A percentile compares a stretch with the other conserved stretches of the same genome.
These are phyloP conservation scores for Apiospora arundinis DNA, from an alignment of 2,329 filamentous ascomycete genomes.

Conservation along the genomic window DNA sequence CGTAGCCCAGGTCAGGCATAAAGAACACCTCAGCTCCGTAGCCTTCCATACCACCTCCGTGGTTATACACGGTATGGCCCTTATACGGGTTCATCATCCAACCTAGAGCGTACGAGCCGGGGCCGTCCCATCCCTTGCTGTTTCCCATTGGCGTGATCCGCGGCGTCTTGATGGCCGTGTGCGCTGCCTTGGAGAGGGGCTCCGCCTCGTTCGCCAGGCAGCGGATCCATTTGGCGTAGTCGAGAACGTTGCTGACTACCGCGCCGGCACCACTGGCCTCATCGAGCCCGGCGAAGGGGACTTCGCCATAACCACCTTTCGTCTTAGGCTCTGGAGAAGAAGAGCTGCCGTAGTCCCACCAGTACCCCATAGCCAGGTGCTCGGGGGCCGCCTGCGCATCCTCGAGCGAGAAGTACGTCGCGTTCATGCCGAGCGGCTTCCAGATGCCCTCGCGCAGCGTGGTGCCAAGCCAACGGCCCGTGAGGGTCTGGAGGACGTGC, in stretches of 20 bases:
- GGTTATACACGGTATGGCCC: conserved; percentile 49
- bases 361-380: conserved; percentile 50
- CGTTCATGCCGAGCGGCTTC: conserved; percentile 51
- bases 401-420: conserved; percentile 44
- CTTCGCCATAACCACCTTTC: conserved; percentile 29
- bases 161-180: conserved; percentile 42
- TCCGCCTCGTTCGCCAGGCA: conserved; percentile 49
- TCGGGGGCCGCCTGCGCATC: conserved; percentile 37
- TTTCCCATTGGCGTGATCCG: conserved; percentile 36
- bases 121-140: conserved; percentile 37
- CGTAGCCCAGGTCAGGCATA: conserved; percentile 51
- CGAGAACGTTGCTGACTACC: conserved; percentile 52
- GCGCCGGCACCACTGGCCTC: conserved; percentile 49
- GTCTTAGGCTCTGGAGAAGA: not conserved
- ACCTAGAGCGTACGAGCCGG: conserved; percentile 49
- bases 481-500: conserved; percentile 52
- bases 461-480: conserved; percentile 44
- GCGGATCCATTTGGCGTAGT: conserved; percentile 59
- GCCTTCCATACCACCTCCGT: conserved; percentile 51
- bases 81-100: conserved; percentile 43
- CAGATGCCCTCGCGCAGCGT: conserved; percentile 49
- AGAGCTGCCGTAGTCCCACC: conserved; percentile 39
- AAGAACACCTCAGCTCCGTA: conserved; percentile 52
- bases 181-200: conserved; percentile 42
- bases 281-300: conserved; percentile 36